phyloP scores from a whole-genome alignment of 2,329 filamentous ascomycete species.

The Diaporthe velutina region DNA sequence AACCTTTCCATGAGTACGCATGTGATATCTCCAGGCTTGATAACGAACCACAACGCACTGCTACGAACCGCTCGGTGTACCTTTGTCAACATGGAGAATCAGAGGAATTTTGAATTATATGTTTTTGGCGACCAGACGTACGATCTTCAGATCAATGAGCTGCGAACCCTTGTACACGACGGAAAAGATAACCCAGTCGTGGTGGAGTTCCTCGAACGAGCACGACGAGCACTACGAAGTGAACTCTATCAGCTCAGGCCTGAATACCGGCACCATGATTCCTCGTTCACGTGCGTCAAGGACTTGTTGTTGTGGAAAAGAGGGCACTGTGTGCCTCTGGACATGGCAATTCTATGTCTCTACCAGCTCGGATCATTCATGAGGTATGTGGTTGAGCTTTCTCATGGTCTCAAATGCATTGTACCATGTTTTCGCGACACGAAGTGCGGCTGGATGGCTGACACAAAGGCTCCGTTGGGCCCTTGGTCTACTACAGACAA shows the following conservation, averaged over 20 bases:
- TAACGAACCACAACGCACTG: neutral
- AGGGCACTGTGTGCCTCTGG: neutral
- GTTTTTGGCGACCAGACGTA: conserved; percentile 14
- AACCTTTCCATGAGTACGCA: neutral
- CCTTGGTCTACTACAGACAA: neutral
- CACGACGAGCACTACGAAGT: neutral
- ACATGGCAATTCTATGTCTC: conserved; percentile 2
- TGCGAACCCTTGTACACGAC: neutral
- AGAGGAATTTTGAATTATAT: neutral
- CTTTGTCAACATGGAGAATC: neutral
- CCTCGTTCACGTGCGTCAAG: neutral
- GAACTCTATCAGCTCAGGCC: neutral
- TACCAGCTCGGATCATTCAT: conserved; percentile 18
- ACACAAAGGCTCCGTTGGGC: neutral
- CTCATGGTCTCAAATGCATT: neutral
- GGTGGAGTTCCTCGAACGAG: neutral
- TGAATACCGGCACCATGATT: neutral
- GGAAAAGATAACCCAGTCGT: neutral
- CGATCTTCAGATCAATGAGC: neutral
- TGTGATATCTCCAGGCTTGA: neutral
- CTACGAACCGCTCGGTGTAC: neutral
- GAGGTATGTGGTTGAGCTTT: neutral
- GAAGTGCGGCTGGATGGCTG: neutral
- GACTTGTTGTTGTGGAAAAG: neutral
- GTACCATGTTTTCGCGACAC: too few relatives aligned